Evolutionary conservation across 2,329 filamentous ascomycete species (phyloP).

Genomic region (Penicillium sp.): DNA sequence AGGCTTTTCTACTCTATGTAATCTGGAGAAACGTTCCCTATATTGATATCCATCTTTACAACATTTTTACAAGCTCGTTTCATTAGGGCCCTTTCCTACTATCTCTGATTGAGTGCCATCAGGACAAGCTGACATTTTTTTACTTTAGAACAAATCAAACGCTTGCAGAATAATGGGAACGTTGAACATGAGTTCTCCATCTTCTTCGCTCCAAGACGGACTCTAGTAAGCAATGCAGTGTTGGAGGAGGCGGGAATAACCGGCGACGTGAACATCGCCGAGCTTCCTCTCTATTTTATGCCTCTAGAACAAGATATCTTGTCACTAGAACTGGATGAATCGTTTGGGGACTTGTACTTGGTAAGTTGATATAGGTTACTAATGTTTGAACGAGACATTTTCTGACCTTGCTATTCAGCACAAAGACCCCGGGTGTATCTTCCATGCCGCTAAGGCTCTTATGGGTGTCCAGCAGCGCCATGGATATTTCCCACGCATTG

Average conservation of each 20-base stretch:
- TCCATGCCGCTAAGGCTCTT: conserved; percentile 81
- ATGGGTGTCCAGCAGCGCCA: conserved; percentile 92
- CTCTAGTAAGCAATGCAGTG: conserved; percentile 83
- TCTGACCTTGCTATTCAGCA: conserved; percentile 45
- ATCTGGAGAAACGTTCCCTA: conserved; percentile 56
- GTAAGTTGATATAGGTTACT: conserved; percentile 39
- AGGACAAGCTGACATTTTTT: conserved; percentile 57
- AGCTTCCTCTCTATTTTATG: conserved; percentile 86
- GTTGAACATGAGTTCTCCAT: conserved; percentile 95
- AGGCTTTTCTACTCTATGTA: conserved; percentile 51
- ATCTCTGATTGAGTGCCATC: conserved; percentile 49
- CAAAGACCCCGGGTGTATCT: conserved; percentile 88
- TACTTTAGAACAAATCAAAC: conserved; percentile 78
- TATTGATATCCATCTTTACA: conserved; percentile 33
- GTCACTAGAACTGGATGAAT: conserved; percentile 83
- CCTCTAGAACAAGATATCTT: conserved; percentile 87
- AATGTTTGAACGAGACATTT: not conserved
- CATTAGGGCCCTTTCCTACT: conserved; percentile 43
- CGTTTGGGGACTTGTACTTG: conserved; percentile 83
- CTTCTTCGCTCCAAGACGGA: conserved; percentile 92
- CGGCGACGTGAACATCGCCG: conserved; percentile 84
- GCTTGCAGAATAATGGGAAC: conserved; percentile 80
- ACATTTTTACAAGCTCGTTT: conserved; percentile 36
- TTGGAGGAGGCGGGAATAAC: conserved; percentile 90
- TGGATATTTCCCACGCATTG: conserved; percentile 89